Evolutionary conservation across 2,329 filamentous ascomycete species (phyloP).

Genomic region (Fusarium udum): DNA sequence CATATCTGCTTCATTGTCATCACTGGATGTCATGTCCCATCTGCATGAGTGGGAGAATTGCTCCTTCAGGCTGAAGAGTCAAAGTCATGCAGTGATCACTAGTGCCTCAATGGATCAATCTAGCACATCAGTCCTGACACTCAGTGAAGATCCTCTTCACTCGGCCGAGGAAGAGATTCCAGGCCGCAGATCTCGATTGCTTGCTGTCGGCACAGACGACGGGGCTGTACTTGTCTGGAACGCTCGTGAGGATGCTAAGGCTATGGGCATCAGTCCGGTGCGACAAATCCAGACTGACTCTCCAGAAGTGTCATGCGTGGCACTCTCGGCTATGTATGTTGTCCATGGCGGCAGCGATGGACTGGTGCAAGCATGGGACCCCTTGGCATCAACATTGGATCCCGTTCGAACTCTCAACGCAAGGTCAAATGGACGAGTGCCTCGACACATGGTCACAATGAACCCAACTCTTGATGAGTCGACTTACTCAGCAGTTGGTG

Average conservation of each 20-base stretch:
- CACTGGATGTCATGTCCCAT: conserved; percentile 14
- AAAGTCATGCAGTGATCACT: conserved; percentile 70
- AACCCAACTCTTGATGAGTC: conserved; percentile 71
- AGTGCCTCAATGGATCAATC: conserved; percentile 79
- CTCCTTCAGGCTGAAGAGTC: conserved; percentile 61
- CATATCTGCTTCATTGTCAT: conserved; percentile 37
- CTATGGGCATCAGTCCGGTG: conserved; percentile 70
- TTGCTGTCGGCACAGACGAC: conserved; percentile 81
- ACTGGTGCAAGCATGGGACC: conserved; percentile 95
- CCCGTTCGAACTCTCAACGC: conserved; percentile 90
- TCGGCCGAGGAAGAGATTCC: conserved; percentile 72
- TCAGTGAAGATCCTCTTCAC: conserved; percentile 78
- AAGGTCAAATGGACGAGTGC: conserved; percentile 81
- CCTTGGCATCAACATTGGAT: conserved; percentile 79
- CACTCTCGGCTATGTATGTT: conserved; percentile 84
- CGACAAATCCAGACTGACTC: conserved; percentile 90
- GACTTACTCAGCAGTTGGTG: conserved; percentile 83
- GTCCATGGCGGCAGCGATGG: conserved; percentile 96
- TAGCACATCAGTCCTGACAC: conserved; percentile 73
- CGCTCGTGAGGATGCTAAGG: conserved; percentile 67
- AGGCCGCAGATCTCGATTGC: conserved; percentile 81
- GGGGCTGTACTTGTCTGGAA: conserved; percentile 89
- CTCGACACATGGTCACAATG: conserved; percentile 71
- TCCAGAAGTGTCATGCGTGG: conserved; percentile 84
- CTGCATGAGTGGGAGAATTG: conserved; percentile 47